A percentile compares a stretch with the other conserved stretches of the same genome.
phyloP scores from a whole-genome alignment of 176 grass and related monocot species.

The Areca catechu region DNA sequence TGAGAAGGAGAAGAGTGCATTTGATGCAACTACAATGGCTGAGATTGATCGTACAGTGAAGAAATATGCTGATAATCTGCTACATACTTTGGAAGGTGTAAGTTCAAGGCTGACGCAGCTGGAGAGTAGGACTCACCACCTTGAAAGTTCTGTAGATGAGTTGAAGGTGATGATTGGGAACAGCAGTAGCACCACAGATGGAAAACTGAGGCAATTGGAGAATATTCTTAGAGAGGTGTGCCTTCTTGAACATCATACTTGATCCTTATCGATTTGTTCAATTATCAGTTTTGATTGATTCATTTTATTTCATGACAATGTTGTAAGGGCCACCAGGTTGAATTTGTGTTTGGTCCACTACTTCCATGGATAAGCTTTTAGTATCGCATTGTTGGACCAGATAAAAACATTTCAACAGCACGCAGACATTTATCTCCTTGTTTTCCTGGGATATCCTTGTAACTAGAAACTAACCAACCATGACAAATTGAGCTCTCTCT shows the following conservation, averaged over 20 bases:
- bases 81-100: slow-evolving; percentile 65
- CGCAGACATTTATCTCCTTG: no score
- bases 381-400: no score
- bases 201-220: slow-evolving; percentile 82
- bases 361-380: no score
- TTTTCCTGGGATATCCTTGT: no score
- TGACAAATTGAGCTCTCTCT: no score
- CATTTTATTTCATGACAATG: no score
- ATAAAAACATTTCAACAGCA: no score
- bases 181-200: slow-evolving; percentile 59
- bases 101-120: slow-evolving; percentile 65
- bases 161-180: slow-evolving; percentile 59
- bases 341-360: no score
- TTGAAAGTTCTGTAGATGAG: slow-evolving; percentile 60
- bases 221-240: slow-evolving; percentile 66
- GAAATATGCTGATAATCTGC: slow-evolving; percentile 72
- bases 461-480: no score
- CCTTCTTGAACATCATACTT: not conserved
- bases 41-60: slow-evolving; percentile 82
- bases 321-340: no score
- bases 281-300: no score
- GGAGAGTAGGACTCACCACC: slow-evolving; percentile 57
- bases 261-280: no score
- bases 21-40: slow-evolving; percentile 30
- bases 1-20: slow-evolving; percentile 44